phyloP scores from a whole-genome alignment of 805 yeast species.

The Ogataea naganishii region DNA sequence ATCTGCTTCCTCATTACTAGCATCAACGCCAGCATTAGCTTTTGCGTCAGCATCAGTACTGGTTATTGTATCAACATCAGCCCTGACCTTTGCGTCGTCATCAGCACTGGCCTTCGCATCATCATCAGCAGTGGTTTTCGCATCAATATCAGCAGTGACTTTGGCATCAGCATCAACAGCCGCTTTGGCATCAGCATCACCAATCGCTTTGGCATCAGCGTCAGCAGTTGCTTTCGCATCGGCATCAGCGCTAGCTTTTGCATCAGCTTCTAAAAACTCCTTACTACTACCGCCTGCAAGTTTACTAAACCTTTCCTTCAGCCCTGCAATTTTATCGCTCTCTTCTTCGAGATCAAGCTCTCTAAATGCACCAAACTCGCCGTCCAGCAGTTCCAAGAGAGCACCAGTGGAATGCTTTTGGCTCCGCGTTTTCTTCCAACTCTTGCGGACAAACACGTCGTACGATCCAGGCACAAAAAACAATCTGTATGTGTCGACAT shows the following conservation, averaged over 20 bases:
- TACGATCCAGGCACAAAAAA: conserved; percentile 72
- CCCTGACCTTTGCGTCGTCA: conserved; percentile 4
- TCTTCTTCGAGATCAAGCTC: conserved; percentile 34
- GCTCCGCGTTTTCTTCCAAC: conserved; percentile 26
- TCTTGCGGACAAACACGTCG: conserved; percentile 70
- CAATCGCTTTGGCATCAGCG: conserved; percentile 40
- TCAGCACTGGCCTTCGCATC: conserved; percentile 10
- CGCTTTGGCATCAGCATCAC: conserved; percentile 24
- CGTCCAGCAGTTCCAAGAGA: conserved; percentile 34
- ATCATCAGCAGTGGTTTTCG: conserved; percentile 25
- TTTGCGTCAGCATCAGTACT: conserved; percentile 1
- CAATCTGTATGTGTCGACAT: conserved; percentile 69
- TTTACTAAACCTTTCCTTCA: conserved; percentile 23
- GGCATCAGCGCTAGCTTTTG: conserved; percentile 1
- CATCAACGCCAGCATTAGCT: conserved; percentile 2
- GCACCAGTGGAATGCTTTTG: conserved; percentile 9
- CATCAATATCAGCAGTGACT: conserved; percentile 1
- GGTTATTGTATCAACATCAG: too few species aligned
- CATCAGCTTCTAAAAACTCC: conserved; percentile 14
- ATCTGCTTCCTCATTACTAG: not conserved
- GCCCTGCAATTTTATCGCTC: conserved; percentile 12
- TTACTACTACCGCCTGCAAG: conserved; percentile 34
- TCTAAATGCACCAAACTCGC: conserved; percentile 49
- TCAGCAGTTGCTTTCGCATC: conserved; percentile 22
- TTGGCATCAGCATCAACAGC: conserved; percentile 2